Evolutionary conservation across 805 yeast genomes (phyloP).

Genomic region (Jamesozyma piceae): DNA sequence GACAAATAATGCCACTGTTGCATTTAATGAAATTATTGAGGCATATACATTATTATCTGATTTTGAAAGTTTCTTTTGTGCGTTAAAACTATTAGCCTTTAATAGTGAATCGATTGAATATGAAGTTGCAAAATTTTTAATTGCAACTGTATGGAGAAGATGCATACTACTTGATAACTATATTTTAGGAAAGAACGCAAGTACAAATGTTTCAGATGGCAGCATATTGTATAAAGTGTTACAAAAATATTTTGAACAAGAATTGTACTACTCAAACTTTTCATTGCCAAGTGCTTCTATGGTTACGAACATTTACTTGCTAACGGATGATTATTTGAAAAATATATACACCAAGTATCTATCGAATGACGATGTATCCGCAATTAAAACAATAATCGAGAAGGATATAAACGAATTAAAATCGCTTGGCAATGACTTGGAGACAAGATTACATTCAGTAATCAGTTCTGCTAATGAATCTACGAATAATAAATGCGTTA

Average conservation of each 20-base stretch:
- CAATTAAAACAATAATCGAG: slow-evolving; percentile 6
- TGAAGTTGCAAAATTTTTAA: slow-evolving; percentile 27
- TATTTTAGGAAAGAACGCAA: slow-evolving; percentile 34
- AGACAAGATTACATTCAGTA: slow-evolving; percentile 26
- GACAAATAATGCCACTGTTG: slow-evolving; percentile 30
- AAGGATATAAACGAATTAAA: slow-evolving; percentile 13
- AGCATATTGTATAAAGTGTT: slow-evolving; percentile 41
- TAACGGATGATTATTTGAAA: slow-evolving; percentile 12
- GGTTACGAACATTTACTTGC: slow-evolving; percentile 9
- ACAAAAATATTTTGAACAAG: slow-evolving; percentile 29
- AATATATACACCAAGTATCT: slow-evolving; percentile 10
- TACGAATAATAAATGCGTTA: slow-evolving; percentile 29
- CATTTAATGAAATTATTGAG: slow-evolving; percentile 41
- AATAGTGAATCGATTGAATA: slow-evolving; percentile 20
- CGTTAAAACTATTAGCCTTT: slow-evolving; percentile 44
- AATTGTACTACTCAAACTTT: slow-evolving; percentile 20
- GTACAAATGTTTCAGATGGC: slow-evolving; percentile 35
- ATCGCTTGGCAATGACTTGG: slow-evolving; percentile 14
- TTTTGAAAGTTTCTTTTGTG: slow-evolving; percentile 33
- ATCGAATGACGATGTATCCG: slow-evolving; percentile 3
- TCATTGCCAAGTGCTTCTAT: slow-evolving; percentile 25
- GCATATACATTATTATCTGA: slow-evolving; percentile 39
- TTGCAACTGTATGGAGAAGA: slow-evolving; percentile 48
- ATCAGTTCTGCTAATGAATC: slow-evolving; percentile 32
- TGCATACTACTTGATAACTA: slow-evolving; percentile 47